A percentile compares a stretch with the other conserved stretches of the same genome.
Evolutionary conservation across 2,329 filamentous ascomycete species (phyloP).

Genomic region (Colletotrichum sp.): DNA sequence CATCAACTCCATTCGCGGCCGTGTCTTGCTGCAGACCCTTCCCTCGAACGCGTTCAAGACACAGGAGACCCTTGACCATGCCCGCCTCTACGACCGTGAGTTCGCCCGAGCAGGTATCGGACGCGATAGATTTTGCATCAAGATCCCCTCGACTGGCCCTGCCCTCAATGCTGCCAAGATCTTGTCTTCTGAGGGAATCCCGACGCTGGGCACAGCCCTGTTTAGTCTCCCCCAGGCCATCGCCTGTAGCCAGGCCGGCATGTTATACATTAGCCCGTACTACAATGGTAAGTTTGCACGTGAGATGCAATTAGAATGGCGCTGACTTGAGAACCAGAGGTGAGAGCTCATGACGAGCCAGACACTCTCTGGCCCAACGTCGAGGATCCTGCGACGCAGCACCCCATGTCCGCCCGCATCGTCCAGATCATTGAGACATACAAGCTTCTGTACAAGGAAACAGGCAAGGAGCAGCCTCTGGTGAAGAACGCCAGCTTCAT

Average conservation of each 20-base stretch:
- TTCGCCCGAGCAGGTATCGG: slow-evolving; percentile 48
- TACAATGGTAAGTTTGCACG: slow-evolving; percentile 42
- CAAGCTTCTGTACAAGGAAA: slow-evolving; percentile 46
- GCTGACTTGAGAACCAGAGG: slow-evolving; percentile 33
- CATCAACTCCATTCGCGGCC: slow-evolving; percentile 47
- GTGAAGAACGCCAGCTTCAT: slow-evolving; percentile 52
- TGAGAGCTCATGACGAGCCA: slow-evolving; percentile 44
- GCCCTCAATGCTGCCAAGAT: slow-evolving; percentile 48
- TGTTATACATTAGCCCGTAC: slow-evolving; percentile 54
- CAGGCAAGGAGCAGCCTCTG: slow-evolving; percentile 51
- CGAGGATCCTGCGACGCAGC: slow-evolving; percentile 48
- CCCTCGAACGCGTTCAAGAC: slow-evolving; percentile 50
- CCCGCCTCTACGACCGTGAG: slow-evolving; percentile 48
- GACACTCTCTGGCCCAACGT: slow-evolving; percentile 47
- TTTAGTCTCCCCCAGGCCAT: slow-evolving; percentile 53
- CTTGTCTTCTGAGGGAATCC: slow-evolving; percentile 47
- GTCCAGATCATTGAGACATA: slow-evolving; percentile 53
- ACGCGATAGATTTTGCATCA: slow-evolving; percentile 53
- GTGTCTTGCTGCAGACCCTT: slow-evolving; percentile 52
- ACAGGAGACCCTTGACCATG: slow-evolving; percentile 48
- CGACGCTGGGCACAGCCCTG: slow-evolving; percentile 50
- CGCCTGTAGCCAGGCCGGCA: slow-evolving; percentile 50
- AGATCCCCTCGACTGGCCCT: slow-evolving; percentile 53
- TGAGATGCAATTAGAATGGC: not conserved
- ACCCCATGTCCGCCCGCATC: slow-evolving; percentile 51